Evolutionary conservation across 805 yeast genomes (phyloP).

Genomic region (Torulaspora quercuum): DNA sequence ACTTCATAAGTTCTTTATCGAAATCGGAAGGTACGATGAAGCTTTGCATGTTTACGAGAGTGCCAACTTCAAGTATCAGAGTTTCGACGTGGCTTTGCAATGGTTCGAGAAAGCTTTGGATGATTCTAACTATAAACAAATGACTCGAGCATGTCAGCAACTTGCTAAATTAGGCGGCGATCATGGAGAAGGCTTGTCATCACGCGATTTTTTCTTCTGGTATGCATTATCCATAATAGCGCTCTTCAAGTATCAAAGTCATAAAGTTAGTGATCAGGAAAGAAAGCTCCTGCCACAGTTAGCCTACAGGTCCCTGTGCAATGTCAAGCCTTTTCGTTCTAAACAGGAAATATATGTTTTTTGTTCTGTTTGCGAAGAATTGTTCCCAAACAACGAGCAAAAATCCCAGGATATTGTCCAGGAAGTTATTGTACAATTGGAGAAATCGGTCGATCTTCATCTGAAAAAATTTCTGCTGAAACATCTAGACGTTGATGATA

Average conservation of each 20-base stretch:
- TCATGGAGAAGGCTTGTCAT: conserved; percentile 18
- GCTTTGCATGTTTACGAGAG: conserved; percentile 52
- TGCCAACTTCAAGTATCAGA: conserved; percentile 56
- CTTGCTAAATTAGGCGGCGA: conserved; percentile 38
- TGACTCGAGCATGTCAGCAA: conserved; percentile 53
- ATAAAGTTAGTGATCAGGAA: conserved; percentile 44
- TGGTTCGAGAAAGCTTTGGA: conserved; percentile 59
- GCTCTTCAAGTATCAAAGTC: conserved; percentile 43
- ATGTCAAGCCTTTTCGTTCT: conserved; percentile 47
- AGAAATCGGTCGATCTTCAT: conserved; percentile 52
- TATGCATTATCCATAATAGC: conserved; percentile 47
- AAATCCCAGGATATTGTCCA: conserved; percentile 39
- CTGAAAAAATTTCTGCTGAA: conserved; percentile 54
- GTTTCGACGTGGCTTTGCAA: conserved; percentile 42
- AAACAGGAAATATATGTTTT: conserved; percentile 68
- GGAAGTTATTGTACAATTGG: conserved; percentile 34
- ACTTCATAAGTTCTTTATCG: conserved; percentile 45
- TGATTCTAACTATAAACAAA: conserved; percentile 45
- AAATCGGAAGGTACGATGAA: conserved; percentile 40
- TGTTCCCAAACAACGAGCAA: conserved; percentile 28
- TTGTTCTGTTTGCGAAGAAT: conserved; percentile 46
- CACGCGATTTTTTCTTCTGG: conserved; percentile 47
- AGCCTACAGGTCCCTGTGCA: conserved; percentile 55
- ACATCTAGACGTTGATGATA: conserved; percentile 43
- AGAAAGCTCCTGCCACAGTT: conserved; percentile 53